phyloP scores from a whole-genome alignment of 352 stramenopile species.

The Phytophthora quininea region DNA sequence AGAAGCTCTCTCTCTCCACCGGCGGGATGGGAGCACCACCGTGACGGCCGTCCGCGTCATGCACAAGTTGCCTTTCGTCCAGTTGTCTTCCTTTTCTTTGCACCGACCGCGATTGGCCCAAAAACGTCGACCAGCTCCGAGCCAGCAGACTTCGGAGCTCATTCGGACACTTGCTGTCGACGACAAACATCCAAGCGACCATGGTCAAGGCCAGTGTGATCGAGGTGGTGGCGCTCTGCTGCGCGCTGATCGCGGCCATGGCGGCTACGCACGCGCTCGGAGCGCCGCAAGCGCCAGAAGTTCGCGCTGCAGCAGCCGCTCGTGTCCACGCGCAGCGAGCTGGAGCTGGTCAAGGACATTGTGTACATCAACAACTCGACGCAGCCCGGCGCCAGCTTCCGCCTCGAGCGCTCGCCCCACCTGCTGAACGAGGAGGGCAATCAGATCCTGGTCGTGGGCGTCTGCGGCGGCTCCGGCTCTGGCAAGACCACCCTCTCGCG shows the following conservation, averaged over 20 bases:
- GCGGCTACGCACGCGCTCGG: constrained; percentile 53
- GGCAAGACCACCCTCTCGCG: constrained; percentile 93
- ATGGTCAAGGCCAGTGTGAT: constrained; percentile 59
- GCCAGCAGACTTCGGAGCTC: background rate
- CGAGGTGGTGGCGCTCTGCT: constrained; percentile 52
- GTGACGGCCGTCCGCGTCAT: constrained; percentile 11
- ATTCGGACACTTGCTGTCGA: constrained; percentile 17
- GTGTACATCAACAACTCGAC: constrained; percentile 85
- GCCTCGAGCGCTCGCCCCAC: constrained; percentile 40
- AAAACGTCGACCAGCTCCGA: constrained; percentile 13
- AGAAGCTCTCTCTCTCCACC: constrained; percentile 3
- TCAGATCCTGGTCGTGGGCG: constrained; percentile 89
- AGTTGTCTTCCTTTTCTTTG: constrained; percentile 18
- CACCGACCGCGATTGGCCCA: constrained; percentile 10
- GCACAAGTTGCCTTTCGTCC: background rate
- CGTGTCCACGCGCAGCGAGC: constrained; percentile 60
- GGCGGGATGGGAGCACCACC: background rate
- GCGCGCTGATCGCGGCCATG: constrained; percentile 54
- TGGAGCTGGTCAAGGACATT: constrained; percentile 85
- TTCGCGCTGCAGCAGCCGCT: constrained; percentile 52
- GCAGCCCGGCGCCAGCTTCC: constrained; percentile 46
- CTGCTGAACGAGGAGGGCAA: constrained; percentile 60
- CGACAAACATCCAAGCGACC: background rate
- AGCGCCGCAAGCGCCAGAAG: constrained; percentile 43
- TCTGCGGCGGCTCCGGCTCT: constrained; percentile 91